phyloP scores from a whole-genome alignment of 495 filamentous ascomycete genomes.

The Penicillium lividum region DNA sequence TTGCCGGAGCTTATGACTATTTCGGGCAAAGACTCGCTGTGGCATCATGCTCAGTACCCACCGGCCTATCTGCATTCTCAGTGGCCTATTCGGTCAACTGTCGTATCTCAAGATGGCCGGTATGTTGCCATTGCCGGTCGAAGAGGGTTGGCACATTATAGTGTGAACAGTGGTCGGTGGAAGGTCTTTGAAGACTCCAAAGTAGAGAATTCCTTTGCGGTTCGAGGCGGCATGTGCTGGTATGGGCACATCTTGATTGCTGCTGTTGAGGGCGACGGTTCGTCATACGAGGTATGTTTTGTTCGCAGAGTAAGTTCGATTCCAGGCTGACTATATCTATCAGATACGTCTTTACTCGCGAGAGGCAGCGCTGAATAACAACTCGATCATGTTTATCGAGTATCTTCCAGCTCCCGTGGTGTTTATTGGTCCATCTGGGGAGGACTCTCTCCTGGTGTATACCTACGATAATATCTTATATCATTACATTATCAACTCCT shows the following conservation, averaged over 20 bases:
- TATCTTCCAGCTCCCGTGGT: constrained; percentile 81
- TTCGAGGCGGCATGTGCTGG: constrained; percentile 98
- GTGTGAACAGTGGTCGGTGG: constrained; percentile 91
- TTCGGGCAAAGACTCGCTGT: constrained; percentile 86
- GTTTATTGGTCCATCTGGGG: constrained; percentile 80
- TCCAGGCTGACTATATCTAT: constrained; percentile 6
- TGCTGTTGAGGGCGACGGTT: constrained; percentile 81
- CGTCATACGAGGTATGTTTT: constrained; percentile 67
- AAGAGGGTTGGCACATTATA: constrained; percentile 93
- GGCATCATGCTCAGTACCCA: constrained; percentile 90
- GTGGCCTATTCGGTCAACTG: constrained; percentile 85
- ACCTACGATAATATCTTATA: constrained; percentile 92
- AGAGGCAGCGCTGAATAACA: constrained; percentile 74
- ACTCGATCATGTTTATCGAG: constrained; percentile 70
- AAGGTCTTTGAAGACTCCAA: constrained; percentile 83
- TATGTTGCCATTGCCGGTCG: constrained; percentile 95
- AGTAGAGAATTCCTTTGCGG: constrained; percentile 84
- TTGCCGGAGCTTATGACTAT: constrained; percentile 85
- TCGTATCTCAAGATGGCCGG: constrained; percentile 86
- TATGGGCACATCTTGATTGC: constrained; percentile 94
- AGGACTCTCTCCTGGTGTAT: constrained; percentile 94
- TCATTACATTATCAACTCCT: constrained; percentile 82
- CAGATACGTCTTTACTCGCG: constrained; percentile 88
- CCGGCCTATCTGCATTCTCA: constrained; percentile 81
- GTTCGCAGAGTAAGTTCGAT: not conserved